Evolutionary conservation across 2,329 filamentous ascomycete species (phyloP), one percentile per base, ranked within the genome.

Genomic region (Phymatotrichopsis omnivora): DNA sequence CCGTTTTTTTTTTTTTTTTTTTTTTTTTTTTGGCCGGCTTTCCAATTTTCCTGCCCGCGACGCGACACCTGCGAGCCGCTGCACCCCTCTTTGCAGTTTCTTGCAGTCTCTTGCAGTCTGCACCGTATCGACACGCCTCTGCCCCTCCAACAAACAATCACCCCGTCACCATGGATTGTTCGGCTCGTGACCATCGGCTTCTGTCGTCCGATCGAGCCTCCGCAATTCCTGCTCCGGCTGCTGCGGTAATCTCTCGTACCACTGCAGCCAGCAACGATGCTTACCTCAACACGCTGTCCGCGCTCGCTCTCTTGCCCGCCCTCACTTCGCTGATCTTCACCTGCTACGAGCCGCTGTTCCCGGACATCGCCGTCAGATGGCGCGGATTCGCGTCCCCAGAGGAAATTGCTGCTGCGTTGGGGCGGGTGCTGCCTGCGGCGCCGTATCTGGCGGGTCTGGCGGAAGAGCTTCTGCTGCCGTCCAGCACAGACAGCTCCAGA

Each of bases 341-440:
- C 4, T 52, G 45, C 27, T 59, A 58, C 30, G 53, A 55, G 31
- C 48, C 52, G 2, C 39, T 59, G 37, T 59, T 59, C 36, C 46
- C 50, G 3, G 58, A 59, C 31, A 44, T 58, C 22, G 45, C 52
- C 5, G 50, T 49, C 14, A 46, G 57, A 53, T 58, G 57, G 57
- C 47, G 60, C 60, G 48, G 61, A n/a, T 50, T 57, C 31, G 53
- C 54, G n/a, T 41, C 38, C 8, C 31, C 44, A 3, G 64, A 62
- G 57, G 63, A 58, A 44, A 64, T 80, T 41, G 72, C 89, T 53
- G 73, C 79, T 45, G 80, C 83, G 24, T 82, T 94, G 66, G 81
- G 83, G 50, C 75, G 82, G 59, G 72, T 94, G 52, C 63, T 95
- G 57, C 84, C 85, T 14, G 80, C 91, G 68, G 82, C 83, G 55